Evolutionary conservation across 1,284 basidiomycete genomes (phyloP).

Genomic region (Moniliophthora roreri): DNA sequence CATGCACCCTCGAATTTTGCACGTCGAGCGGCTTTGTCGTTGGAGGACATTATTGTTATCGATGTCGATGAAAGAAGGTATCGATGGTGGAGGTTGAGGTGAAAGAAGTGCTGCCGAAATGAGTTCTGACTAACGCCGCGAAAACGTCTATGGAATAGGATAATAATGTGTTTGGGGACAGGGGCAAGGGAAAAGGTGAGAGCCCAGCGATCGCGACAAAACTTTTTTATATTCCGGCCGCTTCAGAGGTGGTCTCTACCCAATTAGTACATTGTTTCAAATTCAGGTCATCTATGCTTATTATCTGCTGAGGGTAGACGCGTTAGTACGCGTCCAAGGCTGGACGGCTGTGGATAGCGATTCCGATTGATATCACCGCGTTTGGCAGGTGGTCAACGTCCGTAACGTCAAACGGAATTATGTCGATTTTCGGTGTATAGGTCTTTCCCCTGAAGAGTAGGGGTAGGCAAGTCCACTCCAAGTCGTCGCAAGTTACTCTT

Average conservation of each 20-base stretch:
- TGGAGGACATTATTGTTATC: conserved; percentile 6
- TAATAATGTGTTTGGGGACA: background rate
- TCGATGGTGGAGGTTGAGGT: background rate
- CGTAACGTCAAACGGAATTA: too few species aligned
- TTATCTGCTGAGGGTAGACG: background rate
- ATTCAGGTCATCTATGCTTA: too few species aligned
- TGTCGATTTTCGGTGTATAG: too few species aligned
- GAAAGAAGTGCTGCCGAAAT: background rate
- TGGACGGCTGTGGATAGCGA: too few species aligned
- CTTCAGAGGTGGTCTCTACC: background rate
- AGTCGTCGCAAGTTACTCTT: too few species aligned
- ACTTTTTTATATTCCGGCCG: background rate
- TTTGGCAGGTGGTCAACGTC: too few species aligned
- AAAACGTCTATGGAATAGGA: too few species aligned
- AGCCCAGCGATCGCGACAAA: background rate
- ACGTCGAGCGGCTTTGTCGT: conserved; percentile 43
- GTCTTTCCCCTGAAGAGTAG: too few species aligned
- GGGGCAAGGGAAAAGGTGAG: background rate
- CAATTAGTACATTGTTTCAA: too few species aligned
- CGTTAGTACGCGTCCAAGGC: background rate
- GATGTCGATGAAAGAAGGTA: too few species aligned
- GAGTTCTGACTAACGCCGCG: background rate
- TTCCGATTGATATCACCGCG: too few species aligned
- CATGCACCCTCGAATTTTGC: conserved; percentile 55
- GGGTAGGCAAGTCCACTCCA: too few species aligned